Base-by-base conservation (phyloP, 2,329 filamentous ascomycete species). In the Neocatenulostroma microsporum region DNA sequence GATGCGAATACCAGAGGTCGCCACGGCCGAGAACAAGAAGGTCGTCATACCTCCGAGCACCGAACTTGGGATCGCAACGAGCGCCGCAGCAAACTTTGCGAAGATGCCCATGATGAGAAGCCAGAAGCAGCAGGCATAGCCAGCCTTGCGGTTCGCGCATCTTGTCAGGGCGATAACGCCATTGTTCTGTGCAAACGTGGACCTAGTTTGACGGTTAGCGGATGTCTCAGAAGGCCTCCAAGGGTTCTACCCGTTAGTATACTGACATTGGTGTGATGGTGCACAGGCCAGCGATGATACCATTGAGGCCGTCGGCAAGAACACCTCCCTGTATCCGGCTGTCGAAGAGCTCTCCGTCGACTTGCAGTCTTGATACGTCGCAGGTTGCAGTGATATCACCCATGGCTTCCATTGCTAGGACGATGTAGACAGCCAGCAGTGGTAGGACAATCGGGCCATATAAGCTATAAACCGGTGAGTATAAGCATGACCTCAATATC, bases 151-250 rank as follows among this genome's bases (percentile, higher is more conserved):
- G 58, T 86, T 89, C 1, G 84, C 84, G 57, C 84, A 89, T 12
- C 83, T 74, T 0, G 84, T 91, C 29, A 91, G 68, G 0, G 84
- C 81, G 42, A 91, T 88, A 34, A 89, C 82, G 23, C 84, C 84
- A 56, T 89, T 88, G 65, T 89, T 89, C 58, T 88, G 83, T 0
- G 84, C 84, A 49, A 88, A 88, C 1, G 79, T 82, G 6, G n/a
- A n/a, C n/a, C n/a, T n/a, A n/a, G n/a, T n/a, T n/a, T n/a, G n/a
- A n/a, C n/a, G n/a, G n/a, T n/a, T n/a, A n/a, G n/a, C n/a, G n/a
- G n/a, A n/a, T n/a, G n/a, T n/a, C n/a, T n/a, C n/a, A n/a, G n/a
- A n/a, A n/a, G n/a, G n/a, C n/a, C n/a, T n/a, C n/a, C n/a, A n/a
- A n/a, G n/a, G n/a, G n/a, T n/a, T n/a, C n/a, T n/a, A 2, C n/a